Conservation (phyloP, 495 filamentous ascomycete species). For the Neurospora sp. region DNA sequence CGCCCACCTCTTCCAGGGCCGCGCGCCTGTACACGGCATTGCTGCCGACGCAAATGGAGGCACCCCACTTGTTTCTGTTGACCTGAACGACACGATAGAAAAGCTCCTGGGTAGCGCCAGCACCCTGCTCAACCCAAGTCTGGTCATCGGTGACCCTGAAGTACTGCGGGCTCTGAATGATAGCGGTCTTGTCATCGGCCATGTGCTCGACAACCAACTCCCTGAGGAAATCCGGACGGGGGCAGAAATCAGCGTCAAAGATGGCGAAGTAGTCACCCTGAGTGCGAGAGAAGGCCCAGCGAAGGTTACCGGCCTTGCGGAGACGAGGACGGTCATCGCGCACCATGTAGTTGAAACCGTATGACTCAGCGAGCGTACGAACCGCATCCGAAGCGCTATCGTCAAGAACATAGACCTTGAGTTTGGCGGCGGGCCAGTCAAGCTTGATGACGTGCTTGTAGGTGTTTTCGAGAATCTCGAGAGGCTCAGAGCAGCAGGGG, state of each 20-base stretch:
- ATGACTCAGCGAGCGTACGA: slow-evolving; percentile 11
- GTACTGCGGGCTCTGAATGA: slow-evolving; percentile 21
- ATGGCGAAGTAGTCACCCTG: slow-evolving; percentile 22
- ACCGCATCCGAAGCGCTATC: slow-evolving; percentile 15
- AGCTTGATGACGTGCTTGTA: slow-evolving; percentile 21
- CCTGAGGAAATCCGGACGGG: slow-evolving; percentile 17
- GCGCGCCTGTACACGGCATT: slow-evolving; percentile 21
- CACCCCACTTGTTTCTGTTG: slow-evolving; percentile 21
- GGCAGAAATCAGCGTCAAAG: slow-evolving; percentile 27
- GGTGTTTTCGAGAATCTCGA: slow-evolving; percentile 25
- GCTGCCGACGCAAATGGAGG: slow-evolving; percentile 23
- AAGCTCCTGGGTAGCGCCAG: slow-evolving; percentile 23
- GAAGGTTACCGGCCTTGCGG: slow-evolving; percentile 24
- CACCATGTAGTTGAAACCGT: slow-evolving; percentile 23
- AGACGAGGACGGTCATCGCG: slow-evolving; percentile 22
- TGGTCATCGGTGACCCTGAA: slow-evolving; percentile 21
- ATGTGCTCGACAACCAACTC: slow-evolving; percentile 23
- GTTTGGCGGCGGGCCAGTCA: slow-evolving; percentile 18
- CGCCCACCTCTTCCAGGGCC: slow-evolving; percentile 18
- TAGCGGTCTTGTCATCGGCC: slow-evolving; percentile 20
- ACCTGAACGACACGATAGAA: slow-evolving; percentile 27
- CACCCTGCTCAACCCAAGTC: slow-evolving; percentile 27
- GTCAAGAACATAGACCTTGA: slow-evolving; percentile 20
- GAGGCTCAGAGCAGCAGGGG: slow-evolving; percentile 23
- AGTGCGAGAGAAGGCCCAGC: slow-evolving; percentile 21